Conservation (phyloP, 2,329 filamentous ascomycete species). For the Talaromyces sp. region DNA sequence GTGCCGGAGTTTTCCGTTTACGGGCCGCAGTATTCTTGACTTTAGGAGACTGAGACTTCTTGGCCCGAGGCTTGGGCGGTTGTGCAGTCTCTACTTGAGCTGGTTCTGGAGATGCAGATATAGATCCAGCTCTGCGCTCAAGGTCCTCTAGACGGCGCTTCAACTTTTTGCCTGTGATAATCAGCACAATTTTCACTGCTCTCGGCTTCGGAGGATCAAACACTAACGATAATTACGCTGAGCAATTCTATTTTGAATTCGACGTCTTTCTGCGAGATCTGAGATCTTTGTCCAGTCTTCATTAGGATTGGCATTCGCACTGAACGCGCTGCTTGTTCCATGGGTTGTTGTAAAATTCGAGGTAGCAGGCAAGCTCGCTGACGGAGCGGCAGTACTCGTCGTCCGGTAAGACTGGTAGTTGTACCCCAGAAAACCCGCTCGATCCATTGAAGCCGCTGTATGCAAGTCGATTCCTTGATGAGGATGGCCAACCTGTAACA, state of each 20-base stretch:
- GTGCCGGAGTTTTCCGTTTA: constrained; percentile 25
- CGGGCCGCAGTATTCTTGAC: constrained; percentile 19
- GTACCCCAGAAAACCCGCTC: neutral
- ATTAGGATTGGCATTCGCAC: constrained; percentile 87
- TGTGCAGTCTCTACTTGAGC: constrained; percentile 52
- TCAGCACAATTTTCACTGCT: neutral
- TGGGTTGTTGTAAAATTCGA: constrained; percentile 61
- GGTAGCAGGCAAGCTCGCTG: constrained; percentile 29
- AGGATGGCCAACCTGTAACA: neutral
- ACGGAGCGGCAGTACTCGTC: constrained; percentile 15
- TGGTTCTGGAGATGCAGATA: constrained; percentile 60
- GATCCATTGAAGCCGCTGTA: constrained; percentile 10
- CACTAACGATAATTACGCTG: constrained; percentile 90
- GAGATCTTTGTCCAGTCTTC: constrained; percentile 99
- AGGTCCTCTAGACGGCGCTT: constrained; percentile 65
- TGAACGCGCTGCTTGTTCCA: constrained; percentile 90
- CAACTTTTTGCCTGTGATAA: constrained; percentile 58
- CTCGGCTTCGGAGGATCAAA: neutral
- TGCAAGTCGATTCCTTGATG: neutral
- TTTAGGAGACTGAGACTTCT: constrained; percentile 24
- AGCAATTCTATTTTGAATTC: constrained; percentile 96
- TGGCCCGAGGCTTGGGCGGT: constrained; percentile 22
- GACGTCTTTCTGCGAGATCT: constrained; percentile 85
- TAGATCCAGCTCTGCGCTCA: constrained; percentile 59
- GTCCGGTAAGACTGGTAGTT: constrained; percentile 7